phyloP scores from a whole-genome alignment of 2,329 filamentous ascomycete genomes.

The Malbranchea zuffiana region DNA sequence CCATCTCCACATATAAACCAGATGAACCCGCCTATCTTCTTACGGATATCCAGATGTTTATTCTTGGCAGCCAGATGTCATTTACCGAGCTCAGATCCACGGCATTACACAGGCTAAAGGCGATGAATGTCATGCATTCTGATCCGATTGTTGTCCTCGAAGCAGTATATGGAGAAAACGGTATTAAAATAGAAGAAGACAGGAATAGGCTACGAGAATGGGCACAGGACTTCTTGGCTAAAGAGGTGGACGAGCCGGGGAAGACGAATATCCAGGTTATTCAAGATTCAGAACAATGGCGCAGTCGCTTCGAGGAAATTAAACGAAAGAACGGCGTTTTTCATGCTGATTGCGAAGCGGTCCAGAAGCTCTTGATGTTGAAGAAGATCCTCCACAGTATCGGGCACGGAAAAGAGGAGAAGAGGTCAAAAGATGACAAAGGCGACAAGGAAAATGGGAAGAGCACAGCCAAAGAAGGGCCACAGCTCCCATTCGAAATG shows the following conservation, averaged over 20 bases:
- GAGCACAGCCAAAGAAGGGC: neutral
- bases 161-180: constrained; percentile 11
- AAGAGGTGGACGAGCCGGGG: neutral
- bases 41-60: constrained; percentile 14
- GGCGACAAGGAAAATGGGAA: neutral
- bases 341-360: constrained; percentile 8
- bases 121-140: constrained; percentile 8
- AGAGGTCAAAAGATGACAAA: constrained; percentile 12
- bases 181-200: constrained; percentile 9
- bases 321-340: constrained; percentile 5
- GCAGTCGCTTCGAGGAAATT: constrained; percentile 7
- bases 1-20: constrained; percentile 6
- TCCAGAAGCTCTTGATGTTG: constrained; percentile 6
- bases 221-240: constrained; percentile 12
- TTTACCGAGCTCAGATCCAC: constrained; percentile 12
- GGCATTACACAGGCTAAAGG: constrained; percentile 11
- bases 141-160: constrained; percentile 13
- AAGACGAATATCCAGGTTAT: constrained; percentile 11
- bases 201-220: constrained; percentile 10
- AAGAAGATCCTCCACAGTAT: constrained; percentile 8
- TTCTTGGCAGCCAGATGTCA: constrained; percentile 11
- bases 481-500: no score
- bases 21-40: constrained; percentile 9
- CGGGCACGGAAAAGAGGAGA: neutral
- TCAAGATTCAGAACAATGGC: constrained; percentile 12